Evolutionary conservation across 2,329 filamentous ascomycete species (phyloP), one percentile per base, ranked within the genome.

Genomic region (Aureobasidium uvarum): DNA sequence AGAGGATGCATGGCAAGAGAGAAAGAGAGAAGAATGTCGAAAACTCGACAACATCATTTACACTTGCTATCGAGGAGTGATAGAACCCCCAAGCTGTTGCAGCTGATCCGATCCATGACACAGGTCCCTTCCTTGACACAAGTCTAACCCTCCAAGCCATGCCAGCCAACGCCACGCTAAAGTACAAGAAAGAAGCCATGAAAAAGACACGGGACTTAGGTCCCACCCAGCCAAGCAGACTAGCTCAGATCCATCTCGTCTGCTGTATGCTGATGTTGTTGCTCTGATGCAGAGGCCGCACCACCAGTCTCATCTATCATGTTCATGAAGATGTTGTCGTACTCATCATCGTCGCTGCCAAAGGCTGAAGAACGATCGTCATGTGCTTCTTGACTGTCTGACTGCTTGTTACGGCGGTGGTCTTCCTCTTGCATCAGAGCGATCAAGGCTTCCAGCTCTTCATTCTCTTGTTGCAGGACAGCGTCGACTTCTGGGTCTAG

Each of bases 261-360:
- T 71, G 72, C 51, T 58, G 74, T 70, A 43, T 69, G n/a, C 18
- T 69, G 33, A 69, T 62, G 68, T 28, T 66, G 51, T 68, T 58
- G 66, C 23, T n/a, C 54, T 28, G 23, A n/a, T 23, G 2, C 11
- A 54, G 43, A 7, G 67, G 69, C 46, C 16, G 31, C 20, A 36
- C 54, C 71, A 66, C 16, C 72, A 55, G 82, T 78, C 67, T 81
- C 76, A n/a, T 83, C 80, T 59, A 86, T 75, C 43, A 90, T 73
- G 69, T 91, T 86, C 79, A 85, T 84, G 73, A 96, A 87, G 8
- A 87, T 77, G 68, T 78, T 77, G 70, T 87, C 84, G 70, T 86
- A 87, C 68, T 86, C 85, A 41, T 83, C 81, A n/a, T 85, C 84
- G 23, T 63, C 60, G 69, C 82, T 83, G n/a, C 79, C 78, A 52